These are phyloP conservation scores for Radiomyces spectabilis DNA, from an alignment of 192 early-diverging fungal genomes.

Conservation along the genomic window DNA sequence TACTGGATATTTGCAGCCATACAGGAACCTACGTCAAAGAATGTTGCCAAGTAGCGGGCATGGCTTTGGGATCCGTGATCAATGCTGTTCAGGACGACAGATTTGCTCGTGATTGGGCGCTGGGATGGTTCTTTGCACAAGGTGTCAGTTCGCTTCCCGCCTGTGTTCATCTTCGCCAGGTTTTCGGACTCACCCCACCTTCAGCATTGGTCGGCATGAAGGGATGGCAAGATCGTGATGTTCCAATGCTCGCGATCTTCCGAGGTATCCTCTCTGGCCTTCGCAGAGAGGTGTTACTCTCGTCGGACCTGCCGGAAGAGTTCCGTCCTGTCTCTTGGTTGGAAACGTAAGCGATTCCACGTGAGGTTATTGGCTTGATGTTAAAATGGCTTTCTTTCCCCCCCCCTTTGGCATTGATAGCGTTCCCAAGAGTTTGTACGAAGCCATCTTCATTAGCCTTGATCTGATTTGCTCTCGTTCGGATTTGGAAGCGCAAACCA, in stretches of 20 bases:
- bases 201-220: neutral
- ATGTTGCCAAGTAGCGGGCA: constrained; percentile 31
- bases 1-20: constrained; percentile 12
- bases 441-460: constrained; percentile 55
- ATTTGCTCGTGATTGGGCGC: constrained; percentile 7
- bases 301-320: no score
- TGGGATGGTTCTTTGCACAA: constrained; percentile 20
- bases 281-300: constrained; percentile 28
- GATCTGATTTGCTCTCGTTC: constrained; percentile 53
- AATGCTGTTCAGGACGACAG: constrained; percentile 10
- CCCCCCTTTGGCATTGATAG: neutral
- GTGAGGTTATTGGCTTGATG: no score
- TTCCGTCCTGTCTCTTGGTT: neutral
- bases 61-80: constrained; percentile 24
- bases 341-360: constrained; percentile 6
- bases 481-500: constrained; percentile 56
- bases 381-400: neutral
- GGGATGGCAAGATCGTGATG: constrained; percentile 23
- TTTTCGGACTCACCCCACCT: neutral
- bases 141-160: neutral
- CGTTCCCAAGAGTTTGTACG: constrained; percentile 31
- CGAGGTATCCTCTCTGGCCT: constrained; percentile 40
- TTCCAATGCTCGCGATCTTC: constrained; percentile 33
- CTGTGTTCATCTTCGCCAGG: neutral
- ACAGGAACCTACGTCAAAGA: constrained; percentile 22